Base-by-base conservation (phyloP, 352 stramenopile species). In the Globisporangium perplexum region DNA sequence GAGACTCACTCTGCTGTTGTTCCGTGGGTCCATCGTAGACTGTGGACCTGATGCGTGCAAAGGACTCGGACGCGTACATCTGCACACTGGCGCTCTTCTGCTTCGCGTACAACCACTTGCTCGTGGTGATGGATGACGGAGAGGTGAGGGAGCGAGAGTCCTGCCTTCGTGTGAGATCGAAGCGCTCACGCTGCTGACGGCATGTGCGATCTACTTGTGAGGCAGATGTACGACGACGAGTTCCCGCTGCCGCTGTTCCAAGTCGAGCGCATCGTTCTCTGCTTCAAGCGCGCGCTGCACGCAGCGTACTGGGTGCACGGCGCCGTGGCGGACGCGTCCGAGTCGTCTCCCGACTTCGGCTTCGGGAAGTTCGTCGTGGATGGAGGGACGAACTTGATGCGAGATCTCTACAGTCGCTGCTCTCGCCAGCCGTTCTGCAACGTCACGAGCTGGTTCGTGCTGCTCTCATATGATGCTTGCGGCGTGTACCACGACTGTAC, bases 371-470 rank as follows among this genome's bases (percentile, higher is more conserved):
- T 77, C 31, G 66, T 86, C 10, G 63, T 86, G n/a, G 69, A 85
- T 36, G 51, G 63, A 14, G 76, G 71, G 7, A 83, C 77, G n/a
- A 60, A 63, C 4, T 59, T 92, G 30, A 68, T 92, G 63, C 62
- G 68, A 18, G 60, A 80, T 42, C 50, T 94, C 6, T 90, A 91
- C 59, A 79, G 75, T 53, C 75, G 81, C 30, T 89, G 75, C 47
- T 85, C 77, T 38, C 74, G 83, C 0, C 58, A 76, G 23, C 78
- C 80, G 4, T 86, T 90, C 60, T 89, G 74, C 64, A 87, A 82
- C 46, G 77, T 86, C 50, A 80, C 71, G 17, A 86, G 69, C 55
- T 93, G 83, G 83, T 86, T 68, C 18, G 79, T n/a, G n/a, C n/a
- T n/a, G n/a, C n/a, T n/a, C n/a, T n/a, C n/a, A n/a, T n/a, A n/a